Evolutionary conservation across 108 stramenopile genomes (phyloP).

Genomic region (Skeletonema marinoi): DNA sequence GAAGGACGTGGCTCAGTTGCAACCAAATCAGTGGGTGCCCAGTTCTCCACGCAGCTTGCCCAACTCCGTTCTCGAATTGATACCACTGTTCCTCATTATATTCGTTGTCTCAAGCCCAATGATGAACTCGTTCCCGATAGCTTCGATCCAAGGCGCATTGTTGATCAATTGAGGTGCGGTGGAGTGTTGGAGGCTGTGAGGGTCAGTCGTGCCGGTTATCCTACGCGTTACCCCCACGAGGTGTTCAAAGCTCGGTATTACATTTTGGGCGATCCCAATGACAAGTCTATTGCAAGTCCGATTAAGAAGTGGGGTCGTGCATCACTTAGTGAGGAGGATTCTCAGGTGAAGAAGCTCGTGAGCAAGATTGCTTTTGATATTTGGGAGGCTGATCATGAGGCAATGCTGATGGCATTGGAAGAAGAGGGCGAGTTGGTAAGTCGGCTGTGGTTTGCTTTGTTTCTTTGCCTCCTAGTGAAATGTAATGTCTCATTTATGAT

Average conservation of each 20-base stretch:
- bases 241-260: conserved; percentile 80
- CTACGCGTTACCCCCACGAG: conserved; percentile 89
- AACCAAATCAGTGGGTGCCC: conserved; percentile 80
- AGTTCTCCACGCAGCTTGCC: conserved; percentile 84
- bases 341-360: conserved; percentile 68
- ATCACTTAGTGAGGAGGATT: conserved; percentile 34
- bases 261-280: conserved; percentile 66
- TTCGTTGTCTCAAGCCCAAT: conserved; percentile 93
- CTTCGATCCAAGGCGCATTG: conserved; percentile 88
- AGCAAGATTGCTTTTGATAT: conserved; percentile 83
- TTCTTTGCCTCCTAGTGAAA: not conserved
- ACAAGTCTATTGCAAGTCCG: conserved; percentile 54
- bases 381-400: conserved; percentile 81
- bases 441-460: not conserved
- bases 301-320: conserved; percentile 22
- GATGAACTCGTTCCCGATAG: conserved; percentile 78
- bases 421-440: conserved; percentile 27
- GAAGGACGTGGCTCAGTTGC: conserved; percentile 78
- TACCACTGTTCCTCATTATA: conserved; percentile 85
- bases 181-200: conserved; percentile 97
- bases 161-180: conserved; percentile 91
- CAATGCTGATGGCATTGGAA: conserved; percentile 47
- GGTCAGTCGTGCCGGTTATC: conserved; percentile 95
- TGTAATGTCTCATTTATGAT: not conserved
- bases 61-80: conserved; percentile 86